These are phyloP conservation scores for Fusarium concolor DNA, from an alignment of 2,329 filamentous ascomycete species.

Conservation along the genomic window DNA sequence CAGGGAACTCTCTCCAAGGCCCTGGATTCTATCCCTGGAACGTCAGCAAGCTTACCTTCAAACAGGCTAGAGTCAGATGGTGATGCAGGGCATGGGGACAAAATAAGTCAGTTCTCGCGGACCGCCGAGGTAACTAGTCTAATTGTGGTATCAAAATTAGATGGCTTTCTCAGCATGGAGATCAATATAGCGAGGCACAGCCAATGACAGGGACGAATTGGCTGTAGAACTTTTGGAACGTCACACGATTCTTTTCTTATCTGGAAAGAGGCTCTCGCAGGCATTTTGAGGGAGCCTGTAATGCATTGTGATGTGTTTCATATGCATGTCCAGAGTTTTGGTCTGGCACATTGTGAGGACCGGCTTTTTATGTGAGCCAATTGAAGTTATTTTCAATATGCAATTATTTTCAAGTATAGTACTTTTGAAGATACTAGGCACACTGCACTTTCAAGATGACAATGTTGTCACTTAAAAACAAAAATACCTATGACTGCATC, in stretches of 20 bases:
- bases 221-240: background rate
- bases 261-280: background rate
- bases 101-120: slow-evolving; percentile 27
- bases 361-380: background rate
- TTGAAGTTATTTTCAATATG: background rate
- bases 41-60: slow-evolving; percentile 40
- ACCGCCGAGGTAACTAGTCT: slow-evolving; percentile 19
- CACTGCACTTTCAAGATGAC: background rate
- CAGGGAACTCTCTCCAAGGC: slow-evolving; percentile 7
- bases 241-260: background rate
- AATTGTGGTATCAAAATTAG: slow-evolving; percentile 33
- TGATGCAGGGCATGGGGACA: slow-evolving; percentile 10
- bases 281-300: slow-evolving; percentile 10
- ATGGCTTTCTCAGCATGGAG: slow-evolving; percentile 3
- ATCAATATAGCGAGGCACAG: background rate
- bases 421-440: background rate
- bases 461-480: background rate
- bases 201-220: slow-evolving; percentile 3
- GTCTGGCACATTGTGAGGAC: background rate
- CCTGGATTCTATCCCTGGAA: slow-evolving; percentile 1
- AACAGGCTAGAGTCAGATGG: slow-evolving; percentile 30
- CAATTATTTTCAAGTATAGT: background rate
- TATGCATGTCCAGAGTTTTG: background rate
- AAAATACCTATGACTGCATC: background rate
- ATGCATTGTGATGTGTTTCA: slow-evolving; percentile 7